Conservation (phyloP, 441 rosid species). For the Adansonia grandidieri region DNA sequence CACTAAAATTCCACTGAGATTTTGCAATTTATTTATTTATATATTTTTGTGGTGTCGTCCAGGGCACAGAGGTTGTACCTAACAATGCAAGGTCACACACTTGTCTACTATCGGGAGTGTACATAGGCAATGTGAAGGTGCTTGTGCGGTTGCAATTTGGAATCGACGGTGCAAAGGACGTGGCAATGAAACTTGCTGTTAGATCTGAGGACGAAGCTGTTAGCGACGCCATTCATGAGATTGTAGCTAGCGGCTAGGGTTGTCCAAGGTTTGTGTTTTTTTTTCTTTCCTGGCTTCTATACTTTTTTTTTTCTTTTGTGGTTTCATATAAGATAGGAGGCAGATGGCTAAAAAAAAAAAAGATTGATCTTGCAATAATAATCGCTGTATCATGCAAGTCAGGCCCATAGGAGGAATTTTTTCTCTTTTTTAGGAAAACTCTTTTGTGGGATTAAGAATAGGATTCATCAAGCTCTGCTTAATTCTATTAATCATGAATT, state of each 20-base stretch:
- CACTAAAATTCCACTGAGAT: background rate
- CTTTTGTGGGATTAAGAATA: slow-evolving; percentile 17
- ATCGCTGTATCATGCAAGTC: slow-evolving; percentile 31
- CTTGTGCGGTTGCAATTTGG: slow-evolving; percentile 85
- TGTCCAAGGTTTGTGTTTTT: background rate
- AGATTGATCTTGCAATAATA: slow-evolving; percentile 16
- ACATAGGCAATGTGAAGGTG: slow-evolving; percentile 81
- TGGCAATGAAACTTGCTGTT: slow-evolving; percentile 86
- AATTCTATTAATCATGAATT: slow-evolving; percentile 9
- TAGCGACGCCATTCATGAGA: slow-evolving; percentile 83
- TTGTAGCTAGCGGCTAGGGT: slow-evolving; percentile 81
- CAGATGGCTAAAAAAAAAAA: slow-evolving; percentile 26
- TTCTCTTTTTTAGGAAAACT: background rate
- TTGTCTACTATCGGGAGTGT: slow-evolving; percentile 83
- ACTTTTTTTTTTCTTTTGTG: background rate
- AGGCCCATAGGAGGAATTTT: background rate
- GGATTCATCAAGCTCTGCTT: slow-evolving; percentile 28
- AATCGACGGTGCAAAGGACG: slow-evolving; percentile 72
- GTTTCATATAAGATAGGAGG: slow-evolving; percentile 22
- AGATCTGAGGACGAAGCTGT: slow-evolving; percentile 82
- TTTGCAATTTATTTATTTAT: no score
- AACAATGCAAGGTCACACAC: slow-evolving; percentile 28
- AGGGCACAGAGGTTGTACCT: slow-evolving; percentile 4
- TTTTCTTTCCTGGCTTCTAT: background rate
- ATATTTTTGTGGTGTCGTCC: background rate